phyloP scores from a whole-genome alignment of 1,139 yeast species.

The Nakaseomyces sp. region DNA sequence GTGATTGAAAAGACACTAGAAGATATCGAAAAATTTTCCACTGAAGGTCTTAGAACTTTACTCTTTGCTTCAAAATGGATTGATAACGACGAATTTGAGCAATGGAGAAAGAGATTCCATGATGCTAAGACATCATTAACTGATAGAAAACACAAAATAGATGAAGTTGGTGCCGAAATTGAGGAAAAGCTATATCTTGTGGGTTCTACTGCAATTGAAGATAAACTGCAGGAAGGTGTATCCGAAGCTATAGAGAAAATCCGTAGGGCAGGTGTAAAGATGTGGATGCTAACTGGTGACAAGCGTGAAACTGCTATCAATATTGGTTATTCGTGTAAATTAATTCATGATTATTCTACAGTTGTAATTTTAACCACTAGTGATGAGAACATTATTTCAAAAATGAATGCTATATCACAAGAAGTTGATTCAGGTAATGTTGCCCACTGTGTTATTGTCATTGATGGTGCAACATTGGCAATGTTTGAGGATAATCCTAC shows the following conservation, averaged over 20 bases:
- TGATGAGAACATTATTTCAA: conserved; percentile 42
- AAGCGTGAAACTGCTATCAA: conserved; percentile 96
- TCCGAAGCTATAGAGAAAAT: conserved; percentile 88
- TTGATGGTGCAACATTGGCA: conserved; percentile 80
- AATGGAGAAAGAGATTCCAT: conserved; percentile 60
- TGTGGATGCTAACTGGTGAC: conserved; percentile 99
- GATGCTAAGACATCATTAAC: conserved; percentile 70
- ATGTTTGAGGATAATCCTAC: conserved; percentile 65
- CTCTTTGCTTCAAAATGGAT: conserved; percentile 76
- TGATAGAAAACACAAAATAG: conserved; percentile 60
- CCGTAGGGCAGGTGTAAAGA: conserved; percentile 82
- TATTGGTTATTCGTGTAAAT: conserved; percentile 88
- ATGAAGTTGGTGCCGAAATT: conserved; percentile 59
- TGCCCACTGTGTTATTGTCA: conserved; percentile 89
- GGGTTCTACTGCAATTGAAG: conserved; percentile 97
- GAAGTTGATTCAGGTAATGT: conserved; percentile 52
- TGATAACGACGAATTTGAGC: conserved; percentile 45
- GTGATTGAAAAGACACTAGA: conserved; percentile 76
- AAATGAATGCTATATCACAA: conserved; percentile 35
- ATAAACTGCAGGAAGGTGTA: conserved; percentile 91
- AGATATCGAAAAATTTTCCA: conserved; percentile 87
- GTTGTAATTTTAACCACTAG: conserved; percentile 66
- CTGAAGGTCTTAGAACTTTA: conserved; percentile 88
- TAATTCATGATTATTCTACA: conserved; percentile 88
- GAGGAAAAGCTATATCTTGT: conserved; percentile 59